A percentile compares a stretch with the other conserved stretches of the same genome.
Evolutionary conservation across 2,329 filamentous ascomycete genomes (phyloP).

Genomic region (Cryphonectria parasitica): DNA sequence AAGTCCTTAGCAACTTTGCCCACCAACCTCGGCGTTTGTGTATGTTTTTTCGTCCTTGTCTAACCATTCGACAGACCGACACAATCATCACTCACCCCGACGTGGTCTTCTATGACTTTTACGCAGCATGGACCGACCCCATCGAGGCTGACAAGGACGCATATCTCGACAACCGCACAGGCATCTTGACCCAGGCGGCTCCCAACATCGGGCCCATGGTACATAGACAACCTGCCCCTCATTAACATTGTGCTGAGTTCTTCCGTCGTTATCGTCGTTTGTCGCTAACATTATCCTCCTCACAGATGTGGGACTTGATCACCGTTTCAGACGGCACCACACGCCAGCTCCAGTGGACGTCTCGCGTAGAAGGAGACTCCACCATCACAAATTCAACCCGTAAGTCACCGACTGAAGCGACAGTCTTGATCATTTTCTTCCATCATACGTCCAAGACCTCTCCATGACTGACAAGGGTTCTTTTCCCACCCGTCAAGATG

Average conservation of each 20-base stretch:
- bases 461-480: neutral
- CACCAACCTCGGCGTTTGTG: too few relatives aligned
- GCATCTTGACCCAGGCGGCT: slow-evolving; percentile 66
- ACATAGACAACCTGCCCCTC: neutral
- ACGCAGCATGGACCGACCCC: slow-evolving; percentile 59
- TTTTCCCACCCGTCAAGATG: slow-evolving; percentile 37
- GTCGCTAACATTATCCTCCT: neutral
- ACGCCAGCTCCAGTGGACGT: slow-evolving; percentile 68
- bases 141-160: slow-evolving; percentile 45
- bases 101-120: slow-evolving; percentile 66
- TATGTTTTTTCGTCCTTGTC: neutral
- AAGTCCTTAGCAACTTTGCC: neutral
- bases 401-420: slow-evolving; percentile 20
- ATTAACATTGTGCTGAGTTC: neutral
- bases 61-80: slow-evolving; percentile 45
- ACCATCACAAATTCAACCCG: slow-evolving; percentile 34
- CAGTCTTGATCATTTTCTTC: neutral
- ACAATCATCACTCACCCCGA: slow-evolving; percentile 48
- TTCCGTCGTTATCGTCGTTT: neutral
- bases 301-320: slow-evolving; percentile 61
- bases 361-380: slow-evolving; percentile 47
- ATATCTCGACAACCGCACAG: slow-evolving; percentile 56
- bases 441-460: neutral
- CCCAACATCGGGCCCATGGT: slow-evolving; percentile 66
- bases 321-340: slow-evolving; percentile 60